Evolutionary conservation across 441 rosid species (phyloP), one percentile per base, ranked within the genome.

Genomic region (Dalechampia spathulata): DNA sequence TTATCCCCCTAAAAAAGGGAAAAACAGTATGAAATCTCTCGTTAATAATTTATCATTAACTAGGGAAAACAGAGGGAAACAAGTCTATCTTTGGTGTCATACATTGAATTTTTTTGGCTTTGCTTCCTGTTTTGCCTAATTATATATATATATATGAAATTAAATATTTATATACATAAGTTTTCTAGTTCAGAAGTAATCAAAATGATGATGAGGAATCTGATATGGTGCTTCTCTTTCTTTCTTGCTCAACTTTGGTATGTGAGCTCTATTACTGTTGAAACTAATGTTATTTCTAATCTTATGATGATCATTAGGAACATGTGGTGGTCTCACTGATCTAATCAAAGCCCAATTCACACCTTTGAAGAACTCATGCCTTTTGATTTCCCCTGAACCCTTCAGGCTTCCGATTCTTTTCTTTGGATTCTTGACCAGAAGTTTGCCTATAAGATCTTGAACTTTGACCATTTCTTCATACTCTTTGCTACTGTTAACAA

Each of bases 341-440:
- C 97, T 70, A 64, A 87, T 85, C 66, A 90, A 65, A 37, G 97
- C 90, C 95, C 96, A 91, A 71, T 58, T 74, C 7, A 87, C 77
- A 8, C 90, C 96, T 53, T 49, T 66, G 63, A 91, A 91, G 71
- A 91, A 91, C 56, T 64, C 78, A 63, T 91, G 96, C 49, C 78
- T 77, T 73, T 82, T 91, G 70, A 91, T 69, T 59, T 85, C 96
- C 40, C 46, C 66, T 21, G 87, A 89, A 13, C 98, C 96, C 7
- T 83, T 63, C 37, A 66, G 39, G 67, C 65, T 79, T 19, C 98
- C 96, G 19, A 87, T 67, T 66, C 96, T 71, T 47, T 53, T 80
- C 57, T 52, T 65, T 17, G 96, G 96, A 47, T 87, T 93, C 75
- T 91, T 87, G 60, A 64, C 76, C 5, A 87, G 52, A 43, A 91